Evolutionary conservation across 1,284 basidiomycete species (phyloP), one percentile per base, ranked within the genome.

Genomic region (Cutaneotrichosporon daszewskae): DNA sequence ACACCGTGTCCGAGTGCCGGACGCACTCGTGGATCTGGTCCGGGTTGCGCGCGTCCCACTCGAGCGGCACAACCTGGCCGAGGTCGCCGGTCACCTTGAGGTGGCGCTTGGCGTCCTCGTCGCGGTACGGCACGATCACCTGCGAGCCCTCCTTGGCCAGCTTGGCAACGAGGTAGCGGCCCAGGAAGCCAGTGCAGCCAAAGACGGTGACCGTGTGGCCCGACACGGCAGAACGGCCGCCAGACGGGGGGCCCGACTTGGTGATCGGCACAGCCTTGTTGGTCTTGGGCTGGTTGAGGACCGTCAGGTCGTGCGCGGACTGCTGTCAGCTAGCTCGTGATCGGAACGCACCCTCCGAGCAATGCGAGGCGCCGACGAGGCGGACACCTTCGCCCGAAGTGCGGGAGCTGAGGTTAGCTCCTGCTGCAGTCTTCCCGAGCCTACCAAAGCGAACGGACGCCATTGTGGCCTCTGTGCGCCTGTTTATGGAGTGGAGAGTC

Each of bases 141-240:
- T 95, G 91, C 5, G 90, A 90, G 10, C 94, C 94, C 67, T 82
- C 76, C 74, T 88, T 90, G 48, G 88, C 90, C 84, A 95, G 79
- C 74, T 95, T 95, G 37, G 85, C 80, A 36, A 98, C 88, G 40
- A 97, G 75, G 73, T 97, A 98, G 62, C 92, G 77, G 40, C 94
- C 94, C 43, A 99, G 75, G 71, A 97, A 98, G 7, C 92, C 89
- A 10, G 92, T 97, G 65, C 84, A 87, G 26, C 94, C 94, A 74
- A 99, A 98, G 43, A 98, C 92, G 23, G 94, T 99, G 32, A 85
- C 94, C 35, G 85, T 81, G 72, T 92, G 90, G 3, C 91, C 91
- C 40, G 83, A 83, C 51, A 83, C 80, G 7, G 87, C 83, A 62
- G 87, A 90, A 60, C 92, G 83, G 40, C 90, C 90, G 27, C 88